Evolutionary conservation across 129 eudicot genomes (phyloP).

Genomic region (Pittosporum tobira): DNA sequence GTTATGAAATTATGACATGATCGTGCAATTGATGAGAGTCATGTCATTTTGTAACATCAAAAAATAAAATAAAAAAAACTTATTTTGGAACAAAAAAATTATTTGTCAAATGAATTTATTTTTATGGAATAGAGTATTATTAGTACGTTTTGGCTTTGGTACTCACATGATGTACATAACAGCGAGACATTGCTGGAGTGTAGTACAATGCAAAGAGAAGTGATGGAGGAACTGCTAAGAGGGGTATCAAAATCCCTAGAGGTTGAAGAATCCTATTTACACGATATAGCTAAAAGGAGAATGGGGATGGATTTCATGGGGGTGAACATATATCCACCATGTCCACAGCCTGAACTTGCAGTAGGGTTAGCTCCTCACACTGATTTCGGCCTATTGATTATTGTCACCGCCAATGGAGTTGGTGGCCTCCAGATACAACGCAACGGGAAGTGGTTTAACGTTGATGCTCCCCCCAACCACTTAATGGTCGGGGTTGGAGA

Average conservation of each 20-base stretch:
- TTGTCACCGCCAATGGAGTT: constrained; percentile 22
- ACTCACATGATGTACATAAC: background rate
- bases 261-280: constrained; percentile 15
- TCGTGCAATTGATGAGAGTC: too few species aligned
- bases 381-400: constrained; percentile 28
- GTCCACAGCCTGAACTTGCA: constrained; percentile 43
- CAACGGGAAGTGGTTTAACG: constrained; percentile 15
- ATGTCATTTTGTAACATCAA: too few species aligned
- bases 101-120: too few species aligned
- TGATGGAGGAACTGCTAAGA: constrained; percentile 12
- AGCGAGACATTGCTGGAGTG: constrained; percentile 12
- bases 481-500: constrained; percentile 17
- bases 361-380: constrained; percentile 37
- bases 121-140: too few species aligned
- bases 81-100: too few species aligned
- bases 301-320: constrained; percentile 16
- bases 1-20: too few species aligned
- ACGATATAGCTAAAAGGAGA: constrained; percentile 1
- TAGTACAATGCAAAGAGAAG: constrained; percentile 8
- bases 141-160: too few species aligned
- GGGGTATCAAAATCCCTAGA: constrained; percentile 23
- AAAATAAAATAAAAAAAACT: too few species aligned
- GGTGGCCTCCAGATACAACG: constrained; percentile 18
- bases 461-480: constrained; percentile 17
- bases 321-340: constrained; percentile 29